Conservation (phyloP, 257 asterid species). For the Plantago major region DNA sequence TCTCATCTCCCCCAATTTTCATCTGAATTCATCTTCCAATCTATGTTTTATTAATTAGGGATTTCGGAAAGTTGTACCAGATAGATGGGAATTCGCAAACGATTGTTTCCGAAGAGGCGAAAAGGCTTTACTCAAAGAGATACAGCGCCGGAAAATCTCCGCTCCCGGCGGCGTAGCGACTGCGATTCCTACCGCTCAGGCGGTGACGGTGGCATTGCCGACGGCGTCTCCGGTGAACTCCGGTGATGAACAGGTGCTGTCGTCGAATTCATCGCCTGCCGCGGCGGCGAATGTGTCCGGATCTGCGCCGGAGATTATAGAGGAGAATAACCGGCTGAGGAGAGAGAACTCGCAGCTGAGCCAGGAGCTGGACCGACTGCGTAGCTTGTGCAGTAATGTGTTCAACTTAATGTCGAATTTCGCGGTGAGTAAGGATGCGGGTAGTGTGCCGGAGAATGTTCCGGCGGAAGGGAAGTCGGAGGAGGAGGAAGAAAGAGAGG, state of each 20-base stretch:
- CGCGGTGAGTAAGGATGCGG: conserved; percentile 21
- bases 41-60: too few relatives aligned
- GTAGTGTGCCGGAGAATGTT: conserved; percentile 31
- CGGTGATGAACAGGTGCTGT: conserved; percentile 70
- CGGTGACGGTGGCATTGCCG: conserved; percentile 21
- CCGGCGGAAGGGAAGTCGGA: conserved; percentile 26
- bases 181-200: conserved; percentile 17
- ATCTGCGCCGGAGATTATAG: conserved; percentile 43
- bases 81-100: conserved; percentile 87
- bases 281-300: conserved; percentile 29
- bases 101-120: conserved; percentile 65
- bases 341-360: conserved; percentile 58
- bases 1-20: too few relatives aligned
- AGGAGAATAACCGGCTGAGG: conserved; percentile 65
- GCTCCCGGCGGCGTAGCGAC: too few relatives aligned
- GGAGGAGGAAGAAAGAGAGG: conserved; percentile 15
- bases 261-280: conserved; percentile 71
- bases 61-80: conserved; percentile 79
- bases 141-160: conserved; percentile 72
- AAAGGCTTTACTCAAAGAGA: conserved; percentile 51
- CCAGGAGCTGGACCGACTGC: conserved; percentile 43
- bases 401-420: conserved; percentile 53
- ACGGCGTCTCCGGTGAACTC: conserved; percentile 59
- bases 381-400: conserved; percentile 49
- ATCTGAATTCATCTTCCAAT: too few relatives aligned